Percentiles rank a stretch among this genome's conserved stretches.
These are phyloP conservation scores for Exophiala viscosa DNA, from an alignment of 2,329 filamentous ascomycete species.

Conservation along the genomic window DNA sequence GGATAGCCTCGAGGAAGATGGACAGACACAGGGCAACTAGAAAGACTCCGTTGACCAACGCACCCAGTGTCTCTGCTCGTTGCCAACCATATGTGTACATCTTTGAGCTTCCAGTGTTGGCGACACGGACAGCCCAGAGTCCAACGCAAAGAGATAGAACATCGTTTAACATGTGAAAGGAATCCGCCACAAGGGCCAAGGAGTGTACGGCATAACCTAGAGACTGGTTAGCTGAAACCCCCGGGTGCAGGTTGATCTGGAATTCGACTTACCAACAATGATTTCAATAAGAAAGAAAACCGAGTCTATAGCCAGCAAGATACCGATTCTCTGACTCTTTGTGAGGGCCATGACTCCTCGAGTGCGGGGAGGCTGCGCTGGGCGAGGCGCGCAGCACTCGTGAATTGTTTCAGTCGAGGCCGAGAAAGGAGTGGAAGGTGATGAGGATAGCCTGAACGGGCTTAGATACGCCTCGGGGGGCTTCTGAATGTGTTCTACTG, in stretches of 20 bases:
- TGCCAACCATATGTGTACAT: slow-evolving; percentile 98
- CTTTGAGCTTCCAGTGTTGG: slow-evolving; percentile 78
- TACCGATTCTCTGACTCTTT: slow-evolving; percentile 85
- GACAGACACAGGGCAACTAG: slow-evolving; percentile 92
- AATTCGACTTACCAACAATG: slow-evolving; percentile 56
- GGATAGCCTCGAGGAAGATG: slow-evolving; percentile 91
- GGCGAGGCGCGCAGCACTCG: slow-evolving; percentile 26
- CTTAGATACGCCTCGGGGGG: slow-evolving; percentile 18
- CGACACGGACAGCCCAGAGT: slow-evolving; percentile 89
- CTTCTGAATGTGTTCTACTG: slow-evolving; percentile 8
- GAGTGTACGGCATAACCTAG: slow-evolving; percentile 79
- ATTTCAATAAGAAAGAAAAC: slow-evolving; percentile 89
- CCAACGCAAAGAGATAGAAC: slow-evolving; percentile 91
- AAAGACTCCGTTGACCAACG: slow-evolving; percentile 96
- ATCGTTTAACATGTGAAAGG: slow-evolving; percentile 99
- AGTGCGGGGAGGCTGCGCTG: slow-evolving; percentile 1
- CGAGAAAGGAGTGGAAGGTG: neutral
- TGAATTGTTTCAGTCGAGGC: slow-evolving; percentile 20
- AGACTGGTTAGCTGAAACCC: neutral
- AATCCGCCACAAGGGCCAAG: slow-evolving; percentile 88
- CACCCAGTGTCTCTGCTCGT: slow-evolving; percentile 92
- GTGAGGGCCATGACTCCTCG: slow-evolving; percentile 55
- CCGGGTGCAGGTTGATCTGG: neutral
- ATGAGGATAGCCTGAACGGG: slow-evolving; percentile 8
- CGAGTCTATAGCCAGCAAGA: slow-evolving; percentile 86